These are phyloP conservation scores for Trametes hirsuta DNA, from an alignment of 1,284 basidiomycete genomes.

Conservation along the genomic window DNA sequence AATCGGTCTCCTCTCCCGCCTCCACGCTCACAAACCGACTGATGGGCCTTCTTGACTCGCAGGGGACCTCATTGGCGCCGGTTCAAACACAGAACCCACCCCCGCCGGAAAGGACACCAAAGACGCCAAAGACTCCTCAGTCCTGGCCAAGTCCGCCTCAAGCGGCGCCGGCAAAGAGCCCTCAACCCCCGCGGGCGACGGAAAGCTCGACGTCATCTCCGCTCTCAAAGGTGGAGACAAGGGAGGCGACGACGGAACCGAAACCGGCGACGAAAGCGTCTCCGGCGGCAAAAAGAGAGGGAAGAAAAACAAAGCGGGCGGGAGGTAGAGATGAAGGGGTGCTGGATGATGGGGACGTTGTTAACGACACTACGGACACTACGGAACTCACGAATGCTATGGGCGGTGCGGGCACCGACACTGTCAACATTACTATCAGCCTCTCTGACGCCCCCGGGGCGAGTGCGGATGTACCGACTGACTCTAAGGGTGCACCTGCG, in stretches of 20 bases:
- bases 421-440: constrained; percentile 11
- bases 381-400: constrained; percentile 27
- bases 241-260: constrained; percentile 18
- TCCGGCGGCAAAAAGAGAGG: neutral
- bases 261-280: constrained; percentile 21
- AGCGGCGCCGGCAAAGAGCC: constrained; percentile 8
- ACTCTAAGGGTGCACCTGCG: neutral
- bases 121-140: constrained; percentile 16
- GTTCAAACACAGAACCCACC: constrained; percentile 9
- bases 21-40: constrained; percentile 26
- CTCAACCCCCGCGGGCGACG: constrained; percentile 18
- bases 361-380: constrained; percentile 25
- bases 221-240: constrained; percentile 16
- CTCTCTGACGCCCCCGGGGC: constrained; percentile 4
- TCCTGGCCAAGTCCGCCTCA: constrained; percentile 14
- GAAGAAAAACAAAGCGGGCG: constrained; percentile 4
- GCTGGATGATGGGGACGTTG: constrained; percentile 13
- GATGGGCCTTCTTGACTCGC: constrained; percentile 29
- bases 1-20: constrained; percentile 26
- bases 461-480: neutral
- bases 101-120: constrained; percentile 20
- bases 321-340: neutral
- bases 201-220: constrained; percentile 10
- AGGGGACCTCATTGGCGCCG: constrained; percentile 22
- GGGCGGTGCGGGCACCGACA: constrained; percentile 24